phyloP scores from a whole-genome alignment of 805 yeast genomes.

The Lipomyces yamadae region DNA sequence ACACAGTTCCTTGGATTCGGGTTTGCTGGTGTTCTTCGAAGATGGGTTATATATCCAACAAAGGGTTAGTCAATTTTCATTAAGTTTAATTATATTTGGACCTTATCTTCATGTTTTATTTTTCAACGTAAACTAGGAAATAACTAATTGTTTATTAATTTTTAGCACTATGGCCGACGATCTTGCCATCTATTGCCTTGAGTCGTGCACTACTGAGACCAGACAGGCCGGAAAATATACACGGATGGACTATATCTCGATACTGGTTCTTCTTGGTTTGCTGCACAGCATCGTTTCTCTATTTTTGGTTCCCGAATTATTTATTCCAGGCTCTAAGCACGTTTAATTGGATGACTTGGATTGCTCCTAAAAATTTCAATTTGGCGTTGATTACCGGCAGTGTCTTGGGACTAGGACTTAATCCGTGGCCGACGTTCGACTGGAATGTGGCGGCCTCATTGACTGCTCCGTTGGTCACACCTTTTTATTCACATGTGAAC shows the following conservation, averaged over 20 bases:
- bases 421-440: conserved; percentile 67
- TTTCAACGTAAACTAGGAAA: no score
- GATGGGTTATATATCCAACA: conserved; percentile 62
- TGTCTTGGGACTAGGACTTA: conserved; percentile 62
- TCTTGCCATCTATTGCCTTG: conserved; percentile 63
- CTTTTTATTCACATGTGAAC: conserved; percentile 47
- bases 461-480: conserved; percentile 42
- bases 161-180: conserved; percentile 60
- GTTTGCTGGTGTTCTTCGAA: conserved; percentile 66
- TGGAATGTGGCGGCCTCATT: conserved; percentile 50
- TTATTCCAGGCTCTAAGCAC: conserved; percentile 63
- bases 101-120: no score
- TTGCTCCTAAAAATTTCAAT: conserved; percentile 59
- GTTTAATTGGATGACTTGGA: conserved; percentile 69
- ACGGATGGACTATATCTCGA: conserved; percentile 66
- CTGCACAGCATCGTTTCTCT: conserved; percentile 50
- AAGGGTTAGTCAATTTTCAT: conserved; percentile 36
- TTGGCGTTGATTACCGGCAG: conserved; percentile 72
- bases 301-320: conserved; percentile 67
- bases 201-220: conserved; percentile 52
- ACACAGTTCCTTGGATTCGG: conserved; percentile 70
- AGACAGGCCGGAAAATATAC: conserved; percentile 53
- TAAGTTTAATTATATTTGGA: no score
- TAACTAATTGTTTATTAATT: no score
- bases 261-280: conserved; percentile 55